Conservation (phyloP, 2,329 filamentous ascomycete genomes). For the Botrytis paeoniae region DNA sequence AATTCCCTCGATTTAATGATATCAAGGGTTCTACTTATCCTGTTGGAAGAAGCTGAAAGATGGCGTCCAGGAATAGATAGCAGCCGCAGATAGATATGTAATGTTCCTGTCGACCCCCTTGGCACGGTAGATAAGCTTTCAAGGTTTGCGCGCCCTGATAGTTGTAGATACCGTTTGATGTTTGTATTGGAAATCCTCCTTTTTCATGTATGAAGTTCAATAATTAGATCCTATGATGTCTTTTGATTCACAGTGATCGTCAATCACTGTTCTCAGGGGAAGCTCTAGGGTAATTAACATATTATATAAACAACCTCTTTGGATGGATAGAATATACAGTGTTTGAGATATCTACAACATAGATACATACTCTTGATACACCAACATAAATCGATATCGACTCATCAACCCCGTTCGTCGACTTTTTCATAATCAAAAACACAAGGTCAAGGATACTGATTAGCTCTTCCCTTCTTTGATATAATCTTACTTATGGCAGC, state of each 20-base stretch:
- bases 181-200: background rate
- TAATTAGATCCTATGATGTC: background rate
- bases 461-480: background rate
- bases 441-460: background rate
- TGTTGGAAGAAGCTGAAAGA: conserved; percentile 4
- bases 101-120: conserved; percentile 4
- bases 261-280: background rate
- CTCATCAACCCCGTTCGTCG: background rate
- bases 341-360: background rate
- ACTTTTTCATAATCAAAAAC: background rate
- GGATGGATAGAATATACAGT: background rate
- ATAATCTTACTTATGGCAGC: background rate
- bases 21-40: background rate
- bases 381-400: background rate
- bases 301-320: background rate
- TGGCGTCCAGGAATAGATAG: conserved; percentile 9
- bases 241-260: background rate
- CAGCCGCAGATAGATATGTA: background rate
- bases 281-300: background rate
- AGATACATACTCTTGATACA: background rate
- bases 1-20: background rate
- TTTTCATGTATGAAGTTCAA: background rate
- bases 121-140: conserved; percentile 11
- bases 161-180: background rate
- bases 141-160: background rate